Conservation (phyloP, 306 rosid species). For the Dryas drummondii region DNA sequence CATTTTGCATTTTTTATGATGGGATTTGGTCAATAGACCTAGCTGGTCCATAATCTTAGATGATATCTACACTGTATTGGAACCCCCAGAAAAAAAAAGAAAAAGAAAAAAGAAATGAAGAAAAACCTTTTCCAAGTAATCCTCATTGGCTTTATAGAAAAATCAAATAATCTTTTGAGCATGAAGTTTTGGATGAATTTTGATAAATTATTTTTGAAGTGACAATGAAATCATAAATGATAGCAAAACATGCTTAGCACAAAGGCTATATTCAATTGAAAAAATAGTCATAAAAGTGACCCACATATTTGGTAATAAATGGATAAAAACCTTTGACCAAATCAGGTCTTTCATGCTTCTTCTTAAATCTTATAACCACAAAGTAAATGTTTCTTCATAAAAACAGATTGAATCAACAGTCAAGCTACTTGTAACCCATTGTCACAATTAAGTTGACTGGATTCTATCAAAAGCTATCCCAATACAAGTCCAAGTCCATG, state of each 20-base stretch:
- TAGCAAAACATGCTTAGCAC: background rate
- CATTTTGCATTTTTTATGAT: background rate
- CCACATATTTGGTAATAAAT: background rate
- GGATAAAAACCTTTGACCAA: background rate
- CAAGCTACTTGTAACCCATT: background rate
- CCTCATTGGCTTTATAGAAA: background rate
- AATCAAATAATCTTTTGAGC: background rate
- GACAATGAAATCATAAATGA: background rate
- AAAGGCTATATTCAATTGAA: background rate
- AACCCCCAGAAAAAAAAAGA: background rate
- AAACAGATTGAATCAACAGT: background rate
- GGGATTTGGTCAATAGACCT: too few relatives aligned
- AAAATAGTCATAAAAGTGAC: background rate
- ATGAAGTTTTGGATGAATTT: background rate
- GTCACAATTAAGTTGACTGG: background rate
- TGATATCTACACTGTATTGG: background rate
- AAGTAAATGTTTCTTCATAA: background rate
- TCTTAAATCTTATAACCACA: background rate
- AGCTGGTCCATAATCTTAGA: background rate
- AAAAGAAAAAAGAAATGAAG: too few relatives aligned
- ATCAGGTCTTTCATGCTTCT: background rate
- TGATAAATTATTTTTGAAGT: background rate
- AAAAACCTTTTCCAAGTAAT: background rate
- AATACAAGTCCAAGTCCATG: background rate
- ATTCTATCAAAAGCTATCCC: background rate